A percentile compares a stretch with the other conserved stretches of the same genome.
phyloP scores from a whole-genome alignment of 352 stramenopile species.

The Globisporangium radiosum region DNA sequence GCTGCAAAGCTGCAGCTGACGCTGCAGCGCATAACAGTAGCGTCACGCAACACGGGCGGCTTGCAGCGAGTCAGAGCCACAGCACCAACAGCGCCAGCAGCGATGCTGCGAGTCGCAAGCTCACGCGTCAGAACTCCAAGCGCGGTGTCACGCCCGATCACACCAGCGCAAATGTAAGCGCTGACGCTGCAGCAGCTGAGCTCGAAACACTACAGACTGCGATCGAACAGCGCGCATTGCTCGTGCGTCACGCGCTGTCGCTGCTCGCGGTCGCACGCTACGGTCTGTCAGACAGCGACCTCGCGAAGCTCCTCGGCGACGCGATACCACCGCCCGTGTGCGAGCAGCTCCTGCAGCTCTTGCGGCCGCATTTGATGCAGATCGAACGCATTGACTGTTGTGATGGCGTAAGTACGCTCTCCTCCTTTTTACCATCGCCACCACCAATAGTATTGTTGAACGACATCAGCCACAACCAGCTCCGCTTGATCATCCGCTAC shows the following conservation, averaged over 20 bases:
- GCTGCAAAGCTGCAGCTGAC: conserved; percentile 14
- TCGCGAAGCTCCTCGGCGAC: conserved; percentile 51
- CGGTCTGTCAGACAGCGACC: conserved; percentile 56
- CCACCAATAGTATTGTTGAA: conserved; percentile 35
- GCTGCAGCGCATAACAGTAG: background rate
- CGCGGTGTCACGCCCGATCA: background rate
- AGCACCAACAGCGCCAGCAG: background rate
- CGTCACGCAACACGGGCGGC: background rate
- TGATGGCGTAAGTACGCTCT: background rate
- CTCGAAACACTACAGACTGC: conserved; percentile 39
- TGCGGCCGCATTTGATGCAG: conserved; percentile 65
- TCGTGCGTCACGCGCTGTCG: conserved; percentile 68
- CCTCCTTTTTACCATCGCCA: background rate
- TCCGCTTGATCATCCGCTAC: conserved; percentile 62
- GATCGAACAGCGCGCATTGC: conserved; percentile 64
- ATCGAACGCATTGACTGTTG: conserved; percentile 57
- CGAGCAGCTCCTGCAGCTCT: conserved; percentile 35
- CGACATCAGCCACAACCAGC: conserved; percentile 74
- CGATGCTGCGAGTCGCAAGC: conserved; percentile 1
- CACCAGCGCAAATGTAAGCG: background rate
- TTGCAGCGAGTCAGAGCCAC: background rate
- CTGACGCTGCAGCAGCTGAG: conserved; percentile 13
- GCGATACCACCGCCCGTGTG: conserved; percentile 30
- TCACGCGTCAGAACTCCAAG: conserved; percentile 7
- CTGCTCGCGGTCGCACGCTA: conserved; percentile 65